Evolutionary conservation across 2,329 filamentous ascomycete species (phyloP), one percentile per base, ranked within the genome.

Genomic region (Zalaria sp.): DNA sequence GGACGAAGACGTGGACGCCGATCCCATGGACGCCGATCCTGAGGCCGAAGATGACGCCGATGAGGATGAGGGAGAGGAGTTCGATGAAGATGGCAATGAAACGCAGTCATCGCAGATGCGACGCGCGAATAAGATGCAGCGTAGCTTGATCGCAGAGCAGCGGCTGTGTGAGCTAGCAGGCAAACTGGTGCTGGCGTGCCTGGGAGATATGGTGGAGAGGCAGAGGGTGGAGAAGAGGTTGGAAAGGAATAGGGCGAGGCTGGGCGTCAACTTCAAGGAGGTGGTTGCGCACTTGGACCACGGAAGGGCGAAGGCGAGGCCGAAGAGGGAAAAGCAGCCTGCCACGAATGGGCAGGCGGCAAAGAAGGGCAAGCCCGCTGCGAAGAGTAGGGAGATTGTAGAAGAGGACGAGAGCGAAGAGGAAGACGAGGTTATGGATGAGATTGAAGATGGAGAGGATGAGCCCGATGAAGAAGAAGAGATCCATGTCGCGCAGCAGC

Each of bases 261-360:
- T 98, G 3, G 91, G 91, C 2, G 68, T 75, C 37, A 95, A 91
- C 57, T 93, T 84, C 68, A 84, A 81, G 54, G 86, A 91, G 52
- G 77, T 95, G 5, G 67, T 94, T 4, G 75, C 77, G 5, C 91
- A 81, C 58, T 67, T 96, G 3, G 87, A 68, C 61, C 49, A 56
- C 58, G 29, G 52, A 52, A 64, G 60, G 46, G 56, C 55, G 47
- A 57, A 68, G 54, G 64, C 61, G 49, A 56, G 58, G 29, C 52
- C 52, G 42, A 64, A 57, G 41, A 68, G 64, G 53, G 54, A 61
- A 34, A 46, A 68, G 63, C 53, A 58, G 53, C 44, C 50, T 46
- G 25, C 10, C 37, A 37, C 27, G 10, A 42, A 26, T 35, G 11
- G 31, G 3, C 18, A 25, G 5, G 35, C 34, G 9, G 35, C 18